phyloP scores from a whole-genome alignment of 2,329 filamentous ascomycete genomes.

The Diaporthe velutina region DNA sequence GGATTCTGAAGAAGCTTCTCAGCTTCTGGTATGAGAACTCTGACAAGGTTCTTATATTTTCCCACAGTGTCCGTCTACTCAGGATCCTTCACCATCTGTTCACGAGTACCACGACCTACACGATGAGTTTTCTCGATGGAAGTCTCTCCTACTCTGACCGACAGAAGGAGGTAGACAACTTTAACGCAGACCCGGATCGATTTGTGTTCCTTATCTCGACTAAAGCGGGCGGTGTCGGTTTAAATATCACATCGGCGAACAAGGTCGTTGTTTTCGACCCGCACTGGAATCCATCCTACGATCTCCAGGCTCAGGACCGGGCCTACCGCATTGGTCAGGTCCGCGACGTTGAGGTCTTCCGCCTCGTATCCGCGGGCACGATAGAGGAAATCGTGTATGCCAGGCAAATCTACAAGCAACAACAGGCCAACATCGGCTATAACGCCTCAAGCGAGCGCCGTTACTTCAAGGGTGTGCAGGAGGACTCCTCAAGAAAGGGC shows the following conservation, averaged over 20 bases:
- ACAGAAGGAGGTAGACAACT: constrained; percentile 85
- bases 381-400: constrained; percentile 98
- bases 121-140: constrained; percentile 91
- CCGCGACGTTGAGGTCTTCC: constrained; percentile 94
- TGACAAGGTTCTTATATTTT: constrained; percentile 96
- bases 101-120: constrained; percentile 85
- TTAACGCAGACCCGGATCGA: constrained; percentile 87
- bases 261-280: constrained; percentile 98
- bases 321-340: constrained; percentile 96
- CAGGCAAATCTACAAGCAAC: constrained; percentile 97
- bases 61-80: constrained; percentile 88
- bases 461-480: constrained; percentile 96
- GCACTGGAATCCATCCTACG: constrained; percentile 96
- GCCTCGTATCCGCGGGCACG: constrained; percentile 89
- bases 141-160: constrained; percentile 86
- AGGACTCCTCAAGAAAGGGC: constrained; percentile 83
- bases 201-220: constrained; percentile 98
- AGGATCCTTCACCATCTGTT: constrained; percentile 89
- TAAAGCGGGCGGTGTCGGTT: constrained; percentile 89
- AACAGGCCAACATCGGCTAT: constrained; percentile 98
- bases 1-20: constrained; percentile 86
- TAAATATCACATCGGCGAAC: constrained; percentile 98
- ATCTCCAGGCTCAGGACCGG: constrained; percentile 95
- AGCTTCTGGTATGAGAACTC: constrained; percentile 91
- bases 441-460: constrained; percentile 91